Evolutionary conservation across 495 filamentous ascomycete genomes (phyloP).

Genomic region (Penicillium canescens): DNA sequence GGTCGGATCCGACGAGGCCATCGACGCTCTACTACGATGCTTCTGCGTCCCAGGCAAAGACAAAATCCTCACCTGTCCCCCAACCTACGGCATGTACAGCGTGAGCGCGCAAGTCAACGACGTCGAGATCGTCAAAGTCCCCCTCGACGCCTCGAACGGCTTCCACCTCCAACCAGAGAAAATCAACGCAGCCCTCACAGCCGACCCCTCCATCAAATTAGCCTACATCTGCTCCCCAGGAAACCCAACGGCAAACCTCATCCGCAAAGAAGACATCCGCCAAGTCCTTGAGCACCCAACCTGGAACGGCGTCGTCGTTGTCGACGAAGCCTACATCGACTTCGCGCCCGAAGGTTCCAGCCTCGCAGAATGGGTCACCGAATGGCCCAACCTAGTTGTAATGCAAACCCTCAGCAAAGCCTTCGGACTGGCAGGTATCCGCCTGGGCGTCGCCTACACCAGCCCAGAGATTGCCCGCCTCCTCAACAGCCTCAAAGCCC

Average conservation of each 20-base stretch:
- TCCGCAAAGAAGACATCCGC: conserved; percentile 73
- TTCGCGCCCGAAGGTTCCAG: conserved; percentile 79
- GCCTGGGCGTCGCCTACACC: conserved; percentile 71
- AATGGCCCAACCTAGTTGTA: conserved; percentile 95
- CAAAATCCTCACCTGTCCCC: conserved; percentile 90
- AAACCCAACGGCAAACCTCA: conserved; percentile 82
- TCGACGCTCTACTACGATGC: conserved; percentile 87
- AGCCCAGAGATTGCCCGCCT: conserved; percentile 68
- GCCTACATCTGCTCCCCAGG: conserved; percentile 92
- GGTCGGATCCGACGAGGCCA: conserved; percentile 94
- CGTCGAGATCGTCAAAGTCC: conserved; percentile 78
- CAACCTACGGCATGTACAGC: conserved; percentile 97
- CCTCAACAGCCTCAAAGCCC: conserved; percentile 90
- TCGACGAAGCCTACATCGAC: conserved; percentile 97
- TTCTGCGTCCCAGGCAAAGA: conserved; percentile 88
- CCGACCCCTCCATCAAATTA: conserved; percentile 74
- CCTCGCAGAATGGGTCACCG: conserved; percentile 88
- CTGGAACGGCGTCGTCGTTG: conserved; percentile 91
- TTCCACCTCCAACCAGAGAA: conserved; percentile 73
- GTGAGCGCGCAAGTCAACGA: conserved; percentile 95
- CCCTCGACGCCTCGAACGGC: conserved; percentile 57
- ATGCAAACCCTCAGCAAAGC: conserved; percentile 98
- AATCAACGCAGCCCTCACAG: conserved; percentile 63
- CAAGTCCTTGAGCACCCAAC: conserved; percentile 79
- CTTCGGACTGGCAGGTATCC: conserved; percentile 91